These are phyloP conservation scores for Tuber magnatum DNA, from an alignment of 495 filamentous ascomycete genomes.

Conservation along the genomic window DNA sequence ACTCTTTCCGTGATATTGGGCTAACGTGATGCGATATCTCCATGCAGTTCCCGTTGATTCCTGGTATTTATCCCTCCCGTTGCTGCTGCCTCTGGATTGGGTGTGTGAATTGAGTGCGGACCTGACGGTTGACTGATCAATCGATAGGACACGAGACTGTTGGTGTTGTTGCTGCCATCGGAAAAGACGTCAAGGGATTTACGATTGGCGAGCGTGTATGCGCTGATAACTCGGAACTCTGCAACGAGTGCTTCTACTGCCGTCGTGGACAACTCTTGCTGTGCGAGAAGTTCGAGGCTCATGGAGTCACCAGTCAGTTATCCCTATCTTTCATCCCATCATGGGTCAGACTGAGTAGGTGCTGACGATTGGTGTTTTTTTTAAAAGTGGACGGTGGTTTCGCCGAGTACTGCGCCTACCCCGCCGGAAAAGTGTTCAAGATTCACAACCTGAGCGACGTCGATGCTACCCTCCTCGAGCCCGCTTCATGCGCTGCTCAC, in stretches of 20 bases:
- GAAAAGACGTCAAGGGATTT: constrained; percentile 56
- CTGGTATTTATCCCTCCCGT: constrained; percentile 41
- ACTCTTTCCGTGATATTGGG: constrained; percentile 12
- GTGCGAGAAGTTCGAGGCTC: constrained; percentile 62
- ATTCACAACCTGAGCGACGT: constrained; percentile 63
- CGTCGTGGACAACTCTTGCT: constrained; percentile 60
- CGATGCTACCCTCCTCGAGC: constrained; percentile 66
- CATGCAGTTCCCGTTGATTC: constrained; percentile 52
- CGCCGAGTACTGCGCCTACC: constrained; percentile 56
- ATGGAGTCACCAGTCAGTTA: constrained; percentile 50
- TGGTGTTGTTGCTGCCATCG: constrained; percentile 51
- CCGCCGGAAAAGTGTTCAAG: constrained; percentile 60
- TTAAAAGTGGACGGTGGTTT: constrained; percentile 57
- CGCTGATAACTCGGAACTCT: constrained; percentile 57
- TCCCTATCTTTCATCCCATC: background rate
- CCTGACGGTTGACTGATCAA: constrained; percentile 41
- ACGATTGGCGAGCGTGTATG: constrained; percentile 55
- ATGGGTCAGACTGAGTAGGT: background rate
- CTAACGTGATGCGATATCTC: constrained; percentile 18
- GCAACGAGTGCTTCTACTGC: constrained; percentile 67
- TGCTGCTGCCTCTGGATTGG: background rate
- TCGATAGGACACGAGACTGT: constrained; percentile 51
- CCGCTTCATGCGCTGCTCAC: constrained; percentile 63
- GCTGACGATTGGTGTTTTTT: constrained; percentile 15
- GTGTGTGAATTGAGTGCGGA: background rate